Evolutionary conservation across 1,284 basidiomycete species (phyloP).

Genomic region (Cystobasidium slooffiae): DNA sequence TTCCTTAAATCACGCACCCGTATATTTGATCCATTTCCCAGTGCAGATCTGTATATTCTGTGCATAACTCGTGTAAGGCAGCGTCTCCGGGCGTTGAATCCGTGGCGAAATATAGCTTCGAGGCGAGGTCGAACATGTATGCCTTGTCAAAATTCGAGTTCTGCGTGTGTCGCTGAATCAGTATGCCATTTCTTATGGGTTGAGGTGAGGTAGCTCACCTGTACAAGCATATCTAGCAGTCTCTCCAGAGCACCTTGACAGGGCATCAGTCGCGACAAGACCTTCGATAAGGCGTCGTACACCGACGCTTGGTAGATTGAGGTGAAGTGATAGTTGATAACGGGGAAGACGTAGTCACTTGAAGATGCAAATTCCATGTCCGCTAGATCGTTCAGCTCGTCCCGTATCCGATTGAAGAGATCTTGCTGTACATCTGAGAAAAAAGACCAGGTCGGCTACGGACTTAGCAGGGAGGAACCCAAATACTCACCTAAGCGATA

Average conservation of each 20-base stretch:
- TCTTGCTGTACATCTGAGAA: slow-evolving; percentile 79
- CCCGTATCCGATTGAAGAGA: slow-evolving; percentile 80
- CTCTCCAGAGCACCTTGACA: slow-evolving; percentile 72
- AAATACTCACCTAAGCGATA: slow-evolving; percentile 76
- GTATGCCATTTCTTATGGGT: neutral
- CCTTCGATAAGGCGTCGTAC: slow-evolving; percentile 81
- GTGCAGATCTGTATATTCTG: slow-evolving; percentile 87
- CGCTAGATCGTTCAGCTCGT: slow-evolving; percentile 75
- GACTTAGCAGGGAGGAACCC: slow-evolving; percentile 28
- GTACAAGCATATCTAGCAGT: slow-evolving; percentile 77
- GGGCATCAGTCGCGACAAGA: slow-evolving; percentile 70
- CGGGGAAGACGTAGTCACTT: slow-evolving; percentile 48
- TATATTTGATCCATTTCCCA: slow-evolving; percentile 84
- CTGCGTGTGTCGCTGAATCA: slow-evolving; percentile 58
- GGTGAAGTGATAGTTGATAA: slow-evolving; percentile 71
- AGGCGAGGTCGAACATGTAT: slow-evolving; percentile 86
- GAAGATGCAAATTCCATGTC: slow-evolving; percentile 43
- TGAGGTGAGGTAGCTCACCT: slow-evolving; percentile 61
- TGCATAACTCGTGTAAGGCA: slow-evolving; percentile 82
- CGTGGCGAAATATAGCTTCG: slow-evolving; percentile 86
- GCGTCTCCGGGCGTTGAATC: slow-evolving; percentile 91
- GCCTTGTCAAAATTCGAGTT: slow-evolving; percentile 89
- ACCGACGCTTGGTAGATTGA: slow-evolving; percentile 87
- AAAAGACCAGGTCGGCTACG: neutral
- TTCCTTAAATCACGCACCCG: slow-evolving; percentile 61